Evolutionary conservation across 2,329 filamentous ascomycete species (phyloP).

Genomic region (Chaetomiaceae sp.): DNA sequence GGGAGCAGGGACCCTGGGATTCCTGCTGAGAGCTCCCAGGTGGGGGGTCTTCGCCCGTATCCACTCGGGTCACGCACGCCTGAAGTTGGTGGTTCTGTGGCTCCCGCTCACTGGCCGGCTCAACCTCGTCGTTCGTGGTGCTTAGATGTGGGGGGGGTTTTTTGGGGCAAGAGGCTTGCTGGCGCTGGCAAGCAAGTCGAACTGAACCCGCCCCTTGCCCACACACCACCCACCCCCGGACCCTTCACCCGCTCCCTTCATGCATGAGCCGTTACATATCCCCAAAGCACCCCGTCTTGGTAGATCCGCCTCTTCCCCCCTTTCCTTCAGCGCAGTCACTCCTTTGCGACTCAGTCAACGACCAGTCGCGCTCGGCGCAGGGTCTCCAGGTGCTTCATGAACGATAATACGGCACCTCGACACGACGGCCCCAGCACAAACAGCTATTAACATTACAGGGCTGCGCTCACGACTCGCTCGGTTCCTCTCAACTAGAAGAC

Average conservation of each 20-base stretch:
- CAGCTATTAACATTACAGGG: constrained; percentile 9
- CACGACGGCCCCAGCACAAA: constrained; percentile 9
- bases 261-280: constrained; percentile 22
- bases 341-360: constrained; percentile 24
- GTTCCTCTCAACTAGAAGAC: constrained; percentile 14
- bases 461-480: constrained; percentile 14
- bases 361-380: constrained; percentile 25
- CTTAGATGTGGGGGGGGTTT: constrained; percentile 2
- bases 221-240: constrained; percentile 8
- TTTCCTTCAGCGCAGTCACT: constrained; percentile 23
- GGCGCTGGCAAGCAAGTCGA: not conserved
- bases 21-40: constrained; percentile 7
- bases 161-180: not conserved
- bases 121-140: not conserved
- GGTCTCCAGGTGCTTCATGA: constrained; percentile 17
- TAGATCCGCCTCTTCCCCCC: constrained; percentile 6
- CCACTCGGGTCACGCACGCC: constrained; percentile 15
- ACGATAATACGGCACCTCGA: constrained; percentile 11
- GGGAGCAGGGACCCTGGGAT: constrained; percentile 15
- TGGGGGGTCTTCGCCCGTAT: constrained; percentile 9
- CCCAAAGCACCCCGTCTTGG: constrained; percentile 15
- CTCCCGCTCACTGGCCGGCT: constrained; percentile 15
- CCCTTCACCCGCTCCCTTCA: constrained; percentile 9
- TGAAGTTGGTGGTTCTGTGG: constrained; percentile 7
- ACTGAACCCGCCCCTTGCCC: not conserved